Conservation (phyloP, 306 rosid species). For the Quercus rubra region DNA sequence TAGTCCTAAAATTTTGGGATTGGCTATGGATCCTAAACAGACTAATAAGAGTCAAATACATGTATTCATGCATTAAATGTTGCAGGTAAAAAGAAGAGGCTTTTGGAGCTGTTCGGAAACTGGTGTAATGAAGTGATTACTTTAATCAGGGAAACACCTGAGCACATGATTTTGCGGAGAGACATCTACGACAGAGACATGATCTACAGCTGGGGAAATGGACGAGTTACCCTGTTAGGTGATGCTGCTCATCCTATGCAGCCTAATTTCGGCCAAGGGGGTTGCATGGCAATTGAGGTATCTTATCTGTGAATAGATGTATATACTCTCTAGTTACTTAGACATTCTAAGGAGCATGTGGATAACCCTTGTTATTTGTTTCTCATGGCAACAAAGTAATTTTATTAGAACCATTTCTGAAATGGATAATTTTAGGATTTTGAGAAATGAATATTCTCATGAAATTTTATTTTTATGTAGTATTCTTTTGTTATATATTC, state of each 20-base stretch:
- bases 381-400: no score
- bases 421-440: no score
- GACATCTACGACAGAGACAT: constrained; percentile 48
- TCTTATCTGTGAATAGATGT: background rate
- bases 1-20: no score
- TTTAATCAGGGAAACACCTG: constrained; percentile 41
- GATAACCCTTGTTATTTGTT: no score
- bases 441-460: no score
- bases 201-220: constrained; percentile 36
- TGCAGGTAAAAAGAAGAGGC: constrained; percentile 37
- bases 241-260: constrained; percentile 55
- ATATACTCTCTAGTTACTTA: no score
- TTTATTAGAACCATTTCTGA: no score
- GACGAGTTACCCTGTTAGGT: constrained; percentile 42
- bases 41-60: background rate
- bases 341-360: no score
- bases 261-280: constrained; percentile 48
- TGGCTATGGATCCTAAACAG: no score
- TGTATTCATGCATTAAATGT: background rate
- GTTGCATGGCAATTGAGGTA: constrained; percentile 51
- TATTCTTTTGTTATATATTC: background rate
- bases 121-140: constrained; percentile 41
- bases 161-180: constrained; percentile 36
- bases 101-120: constrained; percentile 28
- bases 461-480: background rate